Evolutionary conservation across 768 basidiomycete genomes (phyloP), one percentile per base, ranked within the genome.

Genomic region (Auriculariales sp.): DNA sequence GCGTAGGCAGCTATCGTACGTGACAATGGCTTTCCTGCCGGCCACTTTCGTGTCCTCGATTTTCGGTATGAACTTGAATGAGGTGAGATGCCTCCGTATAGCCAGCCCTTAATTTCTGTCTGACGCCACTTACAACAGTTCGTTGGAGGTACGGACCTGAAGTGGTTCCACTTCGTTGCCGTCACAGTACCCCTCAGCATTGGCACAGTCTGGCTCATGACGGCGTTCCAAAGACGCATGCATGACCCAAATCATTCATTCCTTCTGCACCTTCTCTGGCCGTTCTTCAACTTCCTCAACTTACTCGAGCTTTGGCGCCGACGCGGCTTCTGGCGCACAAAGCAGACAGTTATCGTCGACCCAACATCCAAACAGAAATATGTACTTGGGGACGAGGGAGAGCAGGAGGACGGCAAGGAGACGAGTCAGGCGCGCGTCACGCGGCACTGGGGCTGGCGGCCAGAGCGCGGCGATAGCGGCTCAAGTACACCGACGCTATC

Each of bases 1-100:
- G n/a, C n/a, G n/a, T n/a, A n/a, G n/a, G n/a, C 65, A 59, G 51
- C 61, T 64, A 48, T 30, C 75, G 0, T 78, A 77, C 52, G 61
- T 81, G 1, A 75, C 77, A 0, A 79, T 79, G 75, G 57, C 78
- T 15, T 81, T 79, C 58, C 62, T 80, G 7, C 79, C 79, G 0
- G 71, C 74, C 2, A 70, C 70, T 12, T 74, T 80, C 44, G 31
- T 62, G 30, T 55, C 65, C 0, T 66, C 65, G 15, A 62, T 71
- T 3, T 79, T 77, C 48, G 72, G 77, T 3, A 79, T 79, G 77
- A 79, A 79, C 52, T 58, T 78, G 34, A 15, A 27, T 10, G 71
- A 71, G 54, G 63, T 78, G 49, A 68, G 67, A 30, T 0, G 22
- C 57, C 14, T 4, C 51, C 47, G 17, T 36, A 22, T 28, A 49